These are phyloP conservation scores for Tulasnella sp. DNA, from an alignment of 768 basidiomycete species.

Conservation along the genomic window DNA sequence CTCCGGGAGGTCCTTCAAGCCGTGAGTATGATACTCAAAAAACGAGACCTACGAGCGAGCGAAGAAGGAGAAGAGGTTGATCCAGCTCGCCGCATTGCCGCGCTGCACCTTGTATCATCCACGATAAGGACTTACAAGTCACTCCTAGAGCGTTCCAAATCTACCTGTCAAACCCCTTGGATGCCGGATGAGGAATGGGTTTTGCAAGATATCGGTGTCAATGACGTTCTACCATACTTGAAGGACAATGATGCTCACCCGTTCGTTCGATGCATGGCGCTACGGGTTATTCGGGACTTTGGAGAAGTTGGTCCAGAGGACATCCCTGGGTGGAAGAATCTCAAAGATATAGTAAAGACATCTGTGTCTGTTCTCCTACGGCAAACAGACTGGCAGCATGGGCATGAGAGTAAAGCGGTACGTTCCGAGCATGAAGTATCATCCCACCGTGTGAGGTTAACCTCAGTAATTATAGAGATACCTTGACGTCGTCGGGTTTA, in stretches of 20 bases:
- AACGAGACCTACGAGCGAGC: neutral
- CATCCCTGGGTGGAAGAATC: neutral
- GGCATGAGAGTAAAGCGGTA: neutral
- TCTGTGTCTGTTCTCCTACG: neutral
- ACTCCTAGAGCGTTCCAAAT: neutral
- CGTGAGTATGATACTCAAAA: neutral
- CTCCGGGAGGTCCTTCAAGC: neutral
- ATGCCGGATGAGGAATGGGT: neutral
- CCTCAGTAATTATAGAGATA: neutral
- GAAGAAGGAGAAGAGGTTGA: neutral
- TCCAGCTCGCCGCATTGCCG: neutral
- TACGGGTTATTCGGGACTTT: neutral
- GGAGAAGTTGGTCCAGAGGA: neutral
- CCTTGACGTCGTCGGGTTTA: neutral
- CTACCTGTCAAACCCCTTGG: neutral
- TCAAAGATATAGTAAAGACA: neutral
- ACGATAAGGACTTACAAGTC: neutral
- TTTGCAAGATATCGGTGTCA: neutral
- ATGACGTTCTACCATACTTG: neutral
- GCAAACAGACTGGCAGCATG: constrained; percentile 8
- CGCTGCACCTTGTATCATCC: neutral
- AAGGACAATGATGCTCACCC: neutral
- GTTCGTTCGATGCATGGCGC: neutral
- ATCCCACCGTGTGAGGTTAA: neutral
- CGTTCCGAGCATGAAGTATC: neutral